Percentiles rank a stretch among this genome's conserved stretches.
Evolutionary conservation across 83 land plant genomes (phyloP).

Genomic region (Picea abies): DNA sequence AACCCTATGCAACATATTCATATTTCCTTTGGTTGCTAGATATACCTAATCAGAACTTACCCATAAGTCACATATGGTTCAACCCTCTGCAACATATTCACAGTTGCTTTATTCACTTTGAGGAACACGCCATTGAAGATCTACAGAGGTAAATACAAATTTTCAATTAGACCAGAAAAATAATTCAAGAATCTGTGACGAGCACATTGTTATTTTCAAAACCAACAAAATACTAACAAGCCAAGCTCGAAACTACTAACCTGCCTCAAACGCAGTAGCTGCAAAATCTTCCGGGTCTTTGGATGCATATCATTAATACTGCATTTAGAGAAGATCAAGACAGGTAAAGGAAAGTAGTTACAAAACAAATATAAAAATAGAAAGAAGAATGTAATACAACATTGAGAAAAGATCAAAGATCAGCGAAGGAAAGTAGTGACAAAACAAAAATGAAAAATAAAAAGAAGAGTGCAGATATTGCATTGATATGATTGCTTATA

Average conservation of each 20-base stretch:
- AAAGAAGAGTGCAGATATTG: no score
- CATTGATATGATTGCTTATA: no score
- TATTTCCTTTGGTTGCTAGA: not conserved
- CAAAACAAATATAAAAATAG: not conserved
- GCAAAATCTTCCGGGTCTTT: conserved; percentile 79
- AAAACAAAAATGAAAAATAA: not conserved
- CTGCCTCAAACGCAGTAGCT: conserved; percentile 83
- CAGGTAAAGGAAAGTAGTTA: not conserved
- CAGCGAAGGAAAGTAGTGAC: not conserved
- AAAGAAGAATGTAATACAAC: not conserved
- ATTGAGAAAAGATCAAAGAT: not conserved
- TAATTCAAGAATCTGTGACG: no score
- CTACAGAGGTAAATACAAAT: conserved; percentile 20
- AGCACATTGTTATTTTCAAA: not conserved
- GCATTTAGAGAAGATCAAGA: not conserved
- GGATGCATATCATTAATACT: conserved; percentile 95
- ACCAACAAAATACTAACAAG: not conserved
- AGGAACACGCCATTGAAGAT: conserved; percentile 89
- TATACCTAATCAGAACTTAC: conserved; percentile 31
- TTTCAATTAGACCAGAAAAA: no score
- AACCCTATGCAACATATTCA: not conserved
- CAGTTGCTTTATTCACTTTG: conserved; percentile 87
- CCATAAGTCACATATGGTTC: conserved; percentile 93
- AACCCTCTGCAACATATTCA: conserved; percentile 84
- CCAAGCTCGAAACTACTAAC: conserved; percentile 23